phyloP scores from a whole-genome alignment of 2,329 filamentous ascomycete genomes.

The Sclerotinia spermophila region DNA sequence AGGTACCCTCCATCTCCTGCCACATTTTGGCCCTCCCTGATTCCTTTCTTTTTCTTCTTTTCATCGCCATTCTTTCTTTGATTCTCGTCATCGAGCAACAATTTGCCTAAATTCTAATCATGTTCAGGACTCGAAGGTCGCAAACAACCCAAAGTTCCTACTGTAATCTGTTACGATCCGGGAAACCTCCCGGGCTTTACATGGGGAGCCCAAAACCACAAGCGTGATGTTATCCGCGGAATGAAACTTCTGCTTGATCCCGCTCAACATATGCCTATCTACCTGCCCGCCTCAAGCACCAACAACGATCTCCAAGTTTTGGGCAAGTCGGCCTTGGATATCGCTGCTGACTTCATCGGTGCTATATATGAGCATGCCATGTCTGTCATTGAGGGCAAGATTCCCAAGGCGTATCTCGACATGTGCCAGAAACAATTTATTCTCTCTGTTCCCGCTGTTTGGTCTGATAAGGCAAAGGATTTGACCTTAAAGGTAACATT shows the following conservation, averaged over 20 bases:
- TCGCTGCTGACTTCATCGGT: slow-evolving; percentile 39
- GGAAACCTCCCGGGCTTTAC: slow-evolving; percentile 4
- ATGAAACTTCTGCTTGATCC: slow-evolving; percentile 35
- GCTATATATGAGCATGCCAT: slow-evolving; percentile 45
- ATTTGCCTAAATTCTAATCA: too few species aligned
- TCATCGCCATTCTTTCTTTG: too few species aligned
- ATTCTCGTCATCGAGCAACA: too few species aligned
- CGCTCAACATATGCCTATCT: slow-evolving; percentile 23
- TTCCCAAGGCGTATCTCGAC: too few species aligned
- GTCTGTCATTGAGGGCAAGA: too few species aligned
- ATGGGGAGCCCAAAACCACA: slow-evolving; percentile 22
- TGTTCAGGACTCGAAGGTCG: slow-evolving; percentile 2
- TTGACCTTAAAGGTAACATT: slow-evolving; percentile 41
- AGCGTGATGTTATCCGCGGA: slow-evolving; percentile 16
- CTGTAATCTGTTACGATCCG: slow-evolving; percentile 22
- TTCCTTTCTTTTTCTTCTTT: too few species aligned
- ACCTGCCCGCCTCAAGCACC: slow-evolving; percentile 38
- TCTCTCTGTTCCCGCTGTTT: slow-evolving; percentile 56
- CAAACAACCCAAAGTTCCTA: slow-evolving; percentile 22
- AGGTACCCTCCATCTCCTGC: too few species aligned
- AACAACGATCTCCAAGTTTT: too few species aligned
- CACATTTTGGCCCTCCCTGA: too few species aligned
- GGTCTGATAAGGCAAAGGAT: slow-evolving; percentile 53
- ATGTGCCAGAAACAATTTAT: slow-evolving; percentile 51
- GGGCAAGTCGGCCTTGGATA: slow-evolving; percentile 48